Evolutionary conservation across 768 basidiomycete genomes (phyloP).

Genomic region (Boletus rubroflammeus): DNA sequence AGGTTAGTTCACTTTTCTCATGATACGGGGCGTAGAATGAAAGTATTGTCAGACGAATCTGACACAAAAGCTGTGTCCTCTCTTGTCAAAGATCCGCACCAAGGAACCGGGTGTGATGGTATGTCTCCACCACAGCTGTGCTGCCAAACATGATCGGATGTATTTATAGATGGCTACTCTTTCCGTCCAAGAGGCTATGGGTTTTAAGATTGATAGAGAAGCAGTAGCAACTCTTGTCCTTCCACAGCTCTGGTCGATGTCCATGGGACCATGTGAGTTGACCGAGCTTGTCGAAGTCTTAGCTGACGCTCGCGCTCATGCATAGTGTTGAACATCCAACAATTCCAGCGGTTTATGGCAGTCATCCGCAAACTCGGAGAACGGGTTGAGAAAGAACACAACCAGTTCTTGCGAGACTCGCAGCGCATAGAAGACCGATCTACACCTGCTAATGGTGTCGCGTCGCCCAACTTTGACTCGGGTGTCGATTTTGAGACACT

Average conservation of each 20-base stretch:
- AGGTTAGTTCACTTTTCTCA: constrained; percentile 41
- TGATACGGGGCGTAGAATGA: background rate
- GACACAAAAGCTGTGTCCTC: constrained; percentile 92
- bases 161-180: constrained; percentile 73
- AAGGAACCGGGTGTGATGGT: constrained; percentile 96
- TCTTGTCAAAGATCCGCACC: constrained; percentile 92
- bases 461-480: constrained; percentile 37
- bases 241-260: constrained; percentile 96
- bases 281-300: background rate
- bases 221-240: constrained; percentile 86
- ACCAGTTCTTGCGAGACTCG: constrained; percentile 88
- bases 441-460: constrained; percentile 41
- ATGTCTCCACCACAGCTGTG: background rate
- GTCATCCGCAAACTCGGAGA: constrained; percentile 75
- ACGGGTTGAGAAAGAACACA: constrained; percentile 90
- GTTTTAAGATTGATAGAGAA: constrained; percentile 88
- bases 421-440: constrained; percentile 85
- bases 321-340: constrained; percentile 72
- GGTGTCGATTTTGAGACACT: constrained; percentile 84
- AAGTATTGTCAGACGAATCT: constrained; percentile 60
- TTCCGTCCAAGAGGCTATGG: constrained; percentile 94
- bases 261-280: constrained; percentile 83
- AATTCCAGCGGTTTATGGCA: constrained; percentile 91
- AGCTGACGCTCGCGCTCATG: constrained; percentile 1
- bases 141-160: background rate